Base-by-base conservation (phyloP, 805 yeast genomes). In the Soucietia sequanensis region DNA sequence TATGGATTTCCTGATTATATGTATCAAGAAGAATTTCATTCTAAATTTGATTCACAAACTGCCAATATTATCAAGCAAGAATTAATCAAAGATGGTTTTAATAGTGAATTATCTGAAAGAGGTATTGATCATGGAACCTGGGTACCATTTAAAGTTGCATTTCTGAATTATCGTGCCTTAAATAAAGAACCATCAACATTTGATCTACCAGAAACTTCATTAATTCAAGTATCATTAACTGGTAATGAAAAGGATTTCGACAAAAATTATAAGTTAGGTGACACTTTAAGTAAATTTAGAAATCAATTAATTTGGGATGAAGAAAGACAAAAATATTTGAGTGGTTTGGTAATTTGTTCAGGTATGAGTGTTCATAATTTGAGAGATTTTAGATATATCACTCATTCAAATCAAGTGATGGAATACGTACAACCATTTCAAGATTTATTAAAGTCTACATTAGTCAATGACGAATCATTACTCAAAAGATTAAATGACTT, bases 41-140 rank as follows among this genome's bases (percentile, higher is more conserved):
- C 84, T 2, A 56, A 60, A 32, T 70, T 70, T 28, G 68, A 74
- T 33, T 32, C 52, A 1, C 47, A 47, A 7, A 37, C 81, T 4
- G 76, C 85, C 0, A 35, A 64, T 13, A 59, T 67, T 33, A 60
- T 84, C 15, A 60, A 64, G 19, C 47, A 61, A 2, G 54, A 67
- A 2, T 59, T 84, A 14, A 44, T 47, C 9, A 45, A 51, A 5
- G 42, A 56, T 15, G 83, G 81, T 0, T 62, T 81, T 32, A 46
- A 60, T 3, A 58, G 79, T 0, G 56, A 59, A 18, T 39, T 76
- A 7, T 65, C 72, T 0, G 52, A 60, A n/a, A 63, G 93, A 37
- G 93, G 93, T 7, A 57, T 86, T 15, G 95, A 85, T 52, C 95
- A 85, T 59, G 95, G 95, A 5, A 81, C 70, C 6, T 85, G 91